phyloP scores from a whole-genome alignment of 257 asterid genomes.

The Coffea eugenioides region DNA sequence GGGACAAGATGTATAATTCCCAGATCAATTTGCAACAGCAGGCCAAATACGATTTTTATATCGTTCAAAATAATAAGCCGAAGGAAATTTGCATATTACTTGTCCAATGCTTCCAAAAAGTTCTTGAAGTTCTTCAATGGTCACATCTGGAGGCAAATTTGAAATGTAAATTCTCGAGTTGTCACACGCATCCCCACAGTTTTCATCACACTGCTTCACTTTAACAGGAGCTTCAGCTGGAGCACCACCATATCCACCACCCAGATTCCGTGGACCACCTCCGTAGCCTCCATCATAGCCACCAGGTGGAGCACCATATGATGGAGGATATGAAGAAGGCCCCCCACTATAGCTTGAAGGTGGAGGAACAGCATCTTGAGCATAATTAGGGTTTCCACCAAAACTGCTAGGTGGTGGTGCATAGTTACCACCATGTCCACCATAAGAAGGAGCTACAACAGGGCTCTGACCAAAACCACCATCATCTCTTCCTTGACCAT shows the following conservation, averaged over 20 bases:
- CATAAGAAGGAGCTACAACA: constrained; percentile 73
- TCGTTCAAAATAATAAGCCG: constrained; percentile 20
- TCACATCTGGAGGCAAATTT: constrained; percentile 96
- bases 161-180: constrained; percentile 95
- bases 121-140: constrained; percentile 83
- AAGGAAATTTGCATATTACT: constrained; percentile 59
- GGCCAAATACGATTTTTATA: constrained; percentile 9
- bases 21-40: constrained; percentile 1
- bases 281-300: constrained; percentile 47
- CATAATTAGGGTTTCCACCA: constrained; percentile 64
- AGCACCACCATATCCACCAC: constrained; percentile 62
- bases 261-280: constrained; percentile 55
- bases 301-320: constrained; percentile 80
- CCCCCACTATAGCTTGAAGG: constrained; percentile 93
- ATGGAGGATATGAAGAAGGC: constrained; percentile 82
- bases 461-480: constrained; percentile 68
- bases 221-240: constrained; percentile 64
- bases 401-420: constrained; percentile 62
- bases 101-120: constrained; percentile 99
- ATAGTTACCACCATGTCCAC: constrained; percentile 56
- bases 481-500: constrained; percentile 64
- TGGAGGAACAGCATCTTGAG: constrained; percentile 76
- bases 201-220: constrained; percentile 95
- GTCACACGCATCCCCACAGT: constrained; percentile 91
- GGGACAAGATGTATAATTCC: neutral